Base-by-base conservation (phyloP, 768 basidiomycete species). In the Tricholoma saponaceum region DNA sequence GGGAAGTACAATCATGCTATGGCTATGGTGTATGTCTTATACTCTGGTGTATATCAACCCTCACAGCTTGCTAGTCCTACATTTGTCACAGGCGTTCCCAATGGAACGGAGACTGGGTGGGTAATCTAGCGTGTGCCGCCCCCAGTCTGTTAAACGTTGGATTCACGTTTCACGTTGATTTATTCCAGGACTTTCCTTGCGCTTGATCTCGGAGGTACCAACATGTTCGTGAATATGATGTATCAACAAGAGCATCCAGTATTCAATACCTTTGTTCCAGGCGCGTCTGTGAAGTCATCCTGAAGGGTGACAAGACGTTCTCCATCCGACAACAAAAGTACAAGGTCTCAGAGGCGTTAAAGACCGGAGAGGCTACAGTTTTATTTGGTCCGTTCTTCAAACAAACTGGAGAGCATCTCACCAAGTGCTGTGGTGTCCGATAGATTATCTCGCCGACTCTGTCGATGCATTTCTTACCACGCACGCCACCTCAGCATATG, bases 371-470 rank as follows among this genome's bases (percentile, higher is more conserved):
- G 68, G 96, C 89, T 0, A 79, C 80, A 1, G 83, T 82, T 2
- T 77, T 99, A 51, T 98, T 99, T 67, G 92, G 95, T 95, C 74
- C 64, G 53, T 30, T 39, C 26, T 41, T 25, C 14, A 14, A 8
- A 32, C 4, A 58, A 35, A 55, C 32, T 16, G 55, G 6, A 22
- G 44, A 44, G 51, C 50, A 33, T 59, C 49, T 60, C 41, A 54
- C 22, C 39, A 41, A 55, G 23, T 25, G 10, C 35, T 28, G 54
- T 18, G 55, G 53, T 26, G 28, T 56, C 26, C 56, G 49, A 28
- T 69, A 97, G 97, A 98, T 76, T 99, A 98, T 75, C 89, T 99
- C 64, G 97, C 97, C 35, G 92, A 95, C 61, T 95, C 92, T 2
- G 95, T 99, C 14, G 94, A 98, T 68, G 84, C 92, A 9, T 99